phyloP scores from a whole-genome alignment of 768 basidiomycete species.

The Lactarius hengduanensis region DNA sequence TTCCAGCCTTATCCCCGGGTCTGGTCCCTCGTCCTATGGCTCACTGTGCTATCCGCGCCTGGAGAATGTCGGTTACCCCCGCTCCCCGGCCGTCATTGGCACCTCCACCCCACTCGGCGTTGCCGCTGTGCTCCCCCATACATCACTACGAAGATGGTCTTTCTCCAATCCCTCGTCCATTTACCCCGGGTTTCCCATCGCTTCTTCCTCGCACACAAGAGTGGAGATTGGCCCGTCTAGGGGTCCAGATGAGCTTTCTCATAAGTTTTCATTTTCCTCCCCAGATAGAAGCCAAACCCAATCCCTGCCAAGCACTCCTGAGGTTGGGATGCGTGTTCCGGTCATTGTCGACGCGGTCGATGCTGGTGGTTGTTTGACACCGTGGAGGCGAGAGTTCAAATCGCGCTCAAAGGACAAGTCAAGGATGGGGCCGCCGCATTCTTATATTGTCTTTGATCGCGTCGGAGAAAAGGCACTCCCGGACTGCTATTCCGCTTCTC shows the following conservation, averaged over 20 bases:
- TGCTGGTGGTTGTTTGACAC: slow-evolving; percentile 40
- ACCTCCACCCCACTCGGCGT: background rate
- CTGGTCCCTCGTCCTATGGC: slow-evolving; percentile 39
- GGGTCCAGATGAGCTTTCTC: slow-evolving; percentile 52
- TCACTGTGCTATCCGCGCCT: slow-evolving; percentile 22
- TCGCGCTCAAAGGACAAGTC: slow-evolving; percentile 31
- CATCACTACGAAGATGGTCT: slow-evolving; percentile 14
- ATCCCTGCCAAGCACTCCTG: slow-evolving; percentile 24
- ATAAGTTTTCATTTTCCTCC: slow-evolving; percentile 52
- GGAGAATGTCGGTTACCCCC: slow-evolving; percentile 7
- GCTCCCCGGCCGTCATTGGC: slow-evolving; percentile 1
- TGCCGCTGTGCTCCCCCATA: background rate
- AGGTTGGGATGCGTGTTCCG: slow-evolving; percentile 3
- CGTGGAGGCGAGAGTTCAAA: slow-evolving; percentile 45
- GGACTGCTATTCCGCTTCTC: slow-evolving; percentile 28
- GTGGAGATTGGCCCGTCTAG: slow-evolving; percentile 45
- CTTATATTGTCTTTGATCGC: slow-evolving; percentile 21
- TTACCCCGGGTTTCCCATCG: slow-evolving; percentile 1
- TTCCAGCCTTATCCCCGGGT: slow-evolving; percentile 32
- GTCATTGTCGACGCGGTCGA: slow-evolving; percentile 32
- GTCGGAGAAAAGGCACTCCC: slow-evolving; percentile 9
- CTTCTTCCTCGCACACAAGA: slow-evolving; percentile 39
- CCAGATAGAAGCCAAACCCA: slow-evolving; percentile 29
- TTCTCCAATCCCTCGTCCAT: slow-evolving; percentile 11
- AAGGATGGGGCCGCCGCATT: slow-evolving; percentile 25